phyloP scores from a whole-genome alignment of 805 yeast species.

The Myxozyma neglecta region DNA sequence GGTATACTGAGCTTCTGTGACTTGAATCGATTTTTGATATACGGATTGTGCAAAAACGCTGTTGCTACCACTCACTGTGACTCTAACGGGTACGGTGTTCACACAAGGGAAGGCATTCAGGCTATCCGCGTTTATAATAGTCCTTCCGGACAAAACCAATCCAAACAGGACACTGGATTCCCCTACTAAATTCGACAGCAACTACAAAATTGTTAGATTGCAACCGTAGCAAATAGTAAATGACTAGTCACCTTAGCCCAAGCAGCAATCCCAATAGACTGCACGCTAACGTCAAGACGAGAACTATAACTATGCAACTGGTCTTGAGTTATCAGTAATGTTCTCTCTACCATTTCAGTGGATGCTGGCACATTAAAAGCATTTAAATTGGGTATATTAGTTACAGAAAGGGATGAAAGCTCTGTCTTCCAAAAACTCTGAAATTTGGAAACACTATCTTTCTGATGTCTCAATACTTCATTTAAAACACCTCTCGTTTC shows the following conservation, averaged over 20 bases:
- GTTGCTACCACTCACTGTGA: slow-evolving; percentile 25
- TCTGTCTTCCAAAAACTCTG: slow-evolving; percentile 17
- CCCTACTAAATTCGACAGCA: slow-evolving; percentile 25
- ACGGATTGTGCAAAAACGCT: slow-evolving; percentile 7
- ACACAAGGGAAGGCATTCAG: slow-evolving; percentile 29
- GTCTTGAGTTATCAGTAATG: background rate
- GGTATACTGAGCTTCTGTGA: slow-evolving; percentile 26
- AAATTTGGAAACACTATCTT: background rate
- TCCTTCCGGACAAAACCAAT: slow-evolving; percentile 29
- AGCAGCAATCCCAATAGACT: slow-evolving; percentile 27
- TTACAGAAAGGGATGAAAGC: slow-evolving; percentile 8
- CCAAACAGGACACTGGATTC: slow-evolving; percentile 29
- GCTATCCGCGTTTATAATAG: slow-evolving; percentile 9
- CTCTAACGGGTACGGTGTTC: slow-evolving; percentile 29
- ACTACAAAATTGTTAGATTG: background rate
- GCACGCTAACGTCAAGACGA: slow-evolving; percentile 8
- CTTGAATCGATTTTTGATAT: background rate
- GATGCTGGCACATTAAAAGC: background rate
- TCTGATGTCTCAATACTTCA: slow-evolving; percentile 9
- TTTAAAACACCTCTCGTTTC: background rate
- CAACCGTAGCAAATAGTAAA: too few relatives aligned
- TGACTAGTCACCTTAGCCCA: slow-evolving; percentile 23
- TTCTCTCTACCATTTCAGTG: background rate
- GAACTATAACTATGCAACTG: background rate
- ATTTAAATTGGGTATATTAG: slow-evolving; percentile 25